Evolutionary conservation across 2,329 filamentous ascomycete species (phyloP).

Genomic region (Cladosporium velox): DNA sequence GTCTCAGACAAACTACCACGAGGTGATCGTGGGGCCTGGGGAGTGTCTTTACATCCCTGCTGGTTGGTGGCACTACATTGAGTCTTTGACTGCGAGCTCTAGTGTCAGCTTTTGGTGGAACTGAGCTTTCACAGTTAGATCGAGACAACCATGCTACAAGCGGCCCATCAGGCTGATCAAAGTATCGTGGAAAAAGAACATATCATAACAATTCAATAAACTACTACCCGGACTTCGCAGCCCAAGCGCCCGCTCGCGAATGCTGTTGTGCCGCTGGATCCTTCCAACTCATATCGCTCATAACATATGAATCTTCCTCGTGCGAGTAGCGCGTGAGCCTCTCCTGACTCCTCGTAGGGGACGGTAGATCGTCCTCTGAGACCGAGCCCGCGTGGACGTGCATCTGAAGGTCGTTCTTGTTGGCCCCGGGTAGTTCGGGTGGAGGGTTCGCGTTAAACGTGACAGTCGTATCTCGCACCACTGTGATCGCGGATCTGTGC

Average conservation of each 20-base stretch:
- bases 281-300: slow-evolving; percentile 10
- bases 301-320: slow-evolving; percentile 8
- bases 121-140: slow-evolving; percentile 31
- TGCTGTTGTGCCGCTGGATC: not conserved
- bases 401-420: not conserved
- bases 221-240: not conserved
- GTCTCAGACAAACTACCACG: slow-evolving; percentile 63
- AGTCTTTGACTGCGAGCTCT: slow-evolving; percentile 81
- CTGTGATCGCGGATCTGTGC: slow-evolving; percentile 4
- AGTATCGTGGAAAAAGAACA: not conserved
- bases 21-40: slow-evolving; percentile 76
- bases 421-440: not conserved
- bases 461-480: slow-evolving; percentile 12
- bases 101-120: slow-evolving; percentile 99
- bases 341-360: not conserved
- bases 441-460: not conserved
- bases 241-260: not conserved
- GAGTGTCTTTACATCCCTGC: slow-evolving; percentile 87
- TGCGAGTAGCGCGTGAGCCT: slow-evolving; percentile 13
- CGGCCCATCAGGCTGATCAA: not conserved
- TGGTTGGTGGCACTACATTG: slow-evolving; percentile 98
- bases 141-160: not conserved
- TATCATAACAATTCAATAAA: not conserved
- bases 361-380: not conserved
- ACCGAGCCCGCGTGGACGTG: not conserved